Evolutionary conservation across 2,329 filamentous ascomycete genomes (phyloP).

Genomic region (Ophiosphaerella korrae): DNA sequence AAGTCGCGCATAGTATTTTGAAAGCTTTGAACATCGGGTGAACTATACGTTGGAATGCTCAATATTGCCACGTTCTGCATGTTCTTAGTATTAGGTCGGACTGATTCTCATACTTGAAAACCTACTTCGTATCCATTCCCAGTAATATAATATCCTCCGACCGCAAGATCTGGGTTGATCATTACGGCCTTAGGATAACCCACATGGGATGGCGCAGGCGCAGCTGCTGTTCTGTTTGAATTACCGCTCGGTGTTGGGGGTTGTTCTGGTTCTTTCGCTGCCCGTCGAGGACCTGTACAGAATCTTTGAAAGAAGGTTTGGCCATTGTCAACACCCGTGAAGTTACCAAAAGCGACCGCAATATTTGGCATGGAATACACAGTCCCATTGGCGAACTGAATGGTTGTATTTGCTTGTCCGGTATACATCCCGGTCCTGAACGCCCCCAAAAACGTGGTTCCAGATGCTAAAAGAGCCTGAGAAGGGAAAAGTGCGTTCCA

Average conservation of each 20-base stretch:
- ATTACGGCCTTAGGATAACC: conserved; percentile 49
- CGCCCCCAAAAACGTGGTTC: conserved; percentile 33
- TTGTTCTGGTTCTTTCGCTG: conserved; percentile 14
- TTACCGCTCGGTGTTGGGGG: conserved; percentile 13
- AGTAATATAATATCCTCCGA: conserved; percentile 55
- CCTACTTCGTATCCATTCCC: conserved; percentile 46
- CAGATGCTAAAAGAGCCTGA: conserved; percentile 37
- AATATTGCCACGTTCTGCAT: conserved; percentile 54
- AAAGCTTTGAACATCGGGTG: conserved; percentile 41
- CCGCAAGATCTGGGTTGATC: conserved; percentile 40
- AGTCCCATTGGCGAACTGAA: conserved; percentile 46
- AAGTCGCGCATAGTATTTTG: conserved; percentile 51
- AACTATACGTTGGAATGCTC: conserved; percentile 50
- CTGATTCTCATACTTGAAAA: conserved; percentile 2
- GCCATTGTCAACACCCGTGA: conserved; percentile 47
- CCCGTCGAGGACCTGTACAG: conserved; percentile 33
- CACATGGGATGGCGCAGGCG: conserved; percentile 35
- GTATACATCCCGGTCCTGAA: conserved; percentile 38
- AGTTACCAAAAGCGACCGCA: conserved; percentile 37
- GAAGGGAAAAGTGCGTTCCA: conserved; percentile 49
- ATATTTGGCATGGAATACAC: conserved; percentile 35
- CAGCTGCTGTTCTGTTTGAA: conserved; percentile 14
- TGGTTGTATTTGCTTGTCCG: conserved; percentile 38
- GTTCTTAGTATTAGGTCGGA: conserved; percentile 23
- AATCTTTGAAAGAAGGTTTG: conserved; percentile 49